phyloP scores from a whole-genome alignment of 139 green algal genomes.

The Pleodorina starrii region DNA sequence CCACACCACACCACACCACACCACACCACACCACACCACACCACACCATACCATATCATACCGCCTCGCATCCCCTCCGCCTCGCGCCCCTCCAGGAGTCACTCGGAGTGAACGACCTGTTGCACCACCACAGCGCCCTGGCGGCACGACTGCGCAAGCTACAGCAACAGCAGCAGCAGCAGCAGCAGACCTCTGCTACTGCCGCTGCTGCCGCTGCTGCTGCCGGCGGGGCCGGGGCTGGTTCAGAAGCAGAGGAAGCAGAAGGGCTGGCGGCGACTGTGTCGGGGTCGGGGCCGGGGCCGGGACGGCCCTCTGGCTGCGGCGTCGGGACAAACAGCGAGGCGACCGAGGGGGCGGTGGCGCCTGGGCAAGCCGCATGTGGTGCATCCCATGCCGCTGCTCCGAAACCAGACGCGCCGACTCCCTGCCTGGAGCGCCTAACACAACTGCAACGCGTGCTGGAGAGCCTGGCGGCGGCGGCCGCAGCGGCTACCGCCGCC shows the following conservation, averaged over 20 bases:
- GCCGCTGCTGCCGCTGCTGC: neutral
- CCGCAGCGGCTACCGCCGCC: neutral
- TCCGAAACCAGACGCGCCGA: too few species aligned
- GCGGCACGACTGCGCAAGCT: neutral
- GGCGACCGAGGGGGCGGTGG: too few species aligned
- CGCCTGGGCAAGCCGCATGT: too few species aligned
- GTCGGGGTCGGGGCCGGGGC: too few species aligned
- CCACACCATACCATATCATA: too few species aligned
- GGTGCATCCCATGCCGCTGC: too few species aligned
- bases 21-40: too few species aligned
- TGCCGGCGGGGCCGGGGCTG: neutral
- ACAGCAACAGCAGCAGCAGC: neutral
- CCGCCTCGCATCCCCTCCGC: neutral
- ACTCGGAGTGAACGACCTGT: conserved; percentile 15
- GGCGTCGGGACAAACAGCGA: too few species aligned
- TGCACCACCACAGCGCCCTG: neutral
- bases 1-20: too few species aligned
- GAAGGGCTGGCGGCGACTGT: too few species aligned
- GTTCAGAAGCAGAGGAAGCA: too few species aligned
- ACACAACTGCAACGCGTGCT: neutral
- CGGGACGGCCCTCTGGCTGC: too few species aligned
- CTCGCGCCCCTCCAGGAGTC: conserved; percentile 6
- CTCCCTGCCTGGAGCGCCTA: neutral
- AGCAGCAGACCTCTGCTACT: neutral
- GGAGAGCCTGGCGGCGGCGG: neutral